Conservation (phyloP, 768 basidiomycete species). For the Rhodosporidiobolus odoratus region DNA sequence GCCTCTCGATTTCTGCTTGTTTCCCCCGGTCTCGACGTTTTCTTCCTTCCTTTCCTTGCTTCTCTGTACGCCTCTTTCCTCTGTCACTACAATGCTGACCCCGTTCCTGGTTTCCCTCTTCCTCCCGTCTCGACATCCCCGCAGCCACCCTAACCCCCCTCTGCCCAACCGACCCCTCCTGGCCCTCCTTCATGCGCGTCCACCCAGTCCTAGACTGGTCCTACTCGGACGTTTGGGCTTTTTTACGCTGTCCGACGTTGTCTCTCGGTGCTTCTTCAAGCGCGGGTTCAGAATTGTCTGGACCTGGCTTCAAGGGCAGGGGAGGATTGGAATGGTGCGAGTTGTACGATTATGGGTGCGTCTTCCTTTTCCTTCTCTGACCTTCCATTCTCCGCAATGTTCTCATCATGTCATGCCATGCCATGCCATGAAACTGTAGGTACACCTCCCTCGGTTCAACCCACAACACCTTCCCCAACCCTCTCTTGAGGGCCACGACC, state of each 20-base stretch:
- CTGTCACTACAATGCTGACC: too few species aligned
- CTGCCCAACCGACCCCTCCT: conserved; percentile 77
- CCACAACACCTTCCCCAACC: conserved; percentile 89
- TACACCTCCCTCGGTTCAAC: conserved; percentile 96
- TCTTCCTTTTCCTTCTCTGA: conserved; percentile 6
- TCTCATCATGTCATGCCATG: too few species aligned
- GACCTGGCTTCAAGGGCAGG: too few species aligned
- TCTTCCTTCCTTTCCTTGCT: too few species aligned
- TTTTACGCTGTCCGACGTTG: conserved; percentile 54
- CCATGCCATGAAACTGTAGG: too few species aligned
- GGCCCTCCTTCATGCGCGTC: conserved; percentile 83
- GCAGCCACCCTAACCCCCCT: conserved; percentile 65
- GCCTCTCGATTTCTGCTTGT: neutral
- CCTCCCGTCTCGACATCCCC: neutral
- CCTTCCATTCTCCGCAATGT: neutral
- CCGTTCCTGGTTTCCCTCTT: too few species aligned
- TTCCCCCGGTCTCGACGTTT: neutral
- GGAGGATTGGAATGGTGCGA: conserved; percentile 67
- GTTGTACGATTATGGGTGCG: conserved; percentile 86
- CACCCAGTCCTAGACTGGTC: conserved; percentile 97
- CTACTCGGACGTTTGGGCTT: conserved; percentile 83
- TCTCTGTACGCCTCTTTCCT: too few species aligned
- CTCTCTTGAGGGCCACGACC: conserved; percentile 55
- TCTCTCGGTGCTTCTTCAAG: conserved; percentile 31
- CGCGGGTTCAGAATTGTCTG: too few species aligned